phyloP scores from a whole-genome alignment of 2,329 filamentous ascomycete genomes.

The Verticillium dahliae region DNA sequence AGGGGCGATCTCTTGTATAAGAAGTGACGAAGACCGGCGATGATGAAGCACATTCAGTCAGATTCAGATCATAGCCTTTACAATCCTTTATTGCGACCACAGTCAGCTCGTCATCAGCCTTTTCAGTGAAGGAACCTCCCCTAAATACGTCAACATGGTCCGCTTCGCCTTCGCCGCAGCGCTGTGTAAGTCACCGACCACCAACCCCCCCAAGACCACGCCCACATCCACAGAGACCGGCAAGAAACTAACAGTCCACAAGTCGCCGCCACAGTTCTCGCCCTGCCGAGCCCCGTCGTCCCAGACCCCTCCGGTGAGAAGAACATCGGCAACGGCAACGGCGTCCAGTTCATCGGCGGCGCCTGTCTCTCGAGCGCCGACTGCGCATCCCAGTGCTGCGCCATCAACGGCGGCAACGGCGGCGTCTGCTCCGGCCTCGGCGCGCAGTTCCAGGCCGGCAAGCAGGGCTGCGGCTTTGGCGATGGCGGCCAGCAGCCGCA shows the following conservation, averaged over 20 bases:
- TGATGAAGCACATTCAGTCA: not conserved
- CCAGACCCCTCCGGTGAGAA: conserved; percentile 19
- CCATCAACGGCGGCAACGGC: conserved; percentile 15
- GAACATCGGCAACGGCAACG: conserved; percentile 18
- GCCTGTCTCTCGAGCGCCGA: conserved; percentile 19
- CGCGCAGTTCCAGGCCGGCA: conserved; percentile 18
- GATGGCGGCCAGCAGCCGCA: not conserved
- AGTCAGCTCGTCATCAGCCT: too few species aligned
- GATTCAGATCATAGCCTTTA: not conserved
- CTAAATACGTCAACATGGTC: conserved; percentile 7
- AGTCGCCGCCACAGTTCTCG: conserved; percentile 13
- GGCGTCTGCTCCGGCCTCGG: conserved; percentile 19
- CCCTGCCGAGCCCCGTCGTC: conserved; percentile 6
- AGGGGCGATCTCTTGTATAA: not conserved
- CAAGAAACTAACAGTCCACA: not conserved
- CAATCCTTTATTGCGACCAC: too few species aligned
- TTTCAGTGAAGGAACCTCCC: not conserved
- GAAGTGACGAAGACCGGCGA: not conserved
- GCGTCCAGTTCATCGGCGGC: conserved; percentile 22
- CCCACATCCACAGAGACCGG: conserved; percentile 1
- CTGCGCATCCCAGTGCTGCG: conserved; percentile 18
- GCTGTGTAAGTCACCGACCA: conserved; percentile 5
- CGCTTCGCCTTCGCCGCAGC: conserved; percentile 4
- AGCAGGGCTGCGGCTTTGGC: conserved; percentile 19
- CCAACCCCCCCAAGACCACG: conserved; percentile 3